Evolutionary conservation across 192 early-diverging fungal genomes (phyloP), one percentile per base, ranked within the genome.

Genomic region (Gamsiella multidivaricata): DNA sequence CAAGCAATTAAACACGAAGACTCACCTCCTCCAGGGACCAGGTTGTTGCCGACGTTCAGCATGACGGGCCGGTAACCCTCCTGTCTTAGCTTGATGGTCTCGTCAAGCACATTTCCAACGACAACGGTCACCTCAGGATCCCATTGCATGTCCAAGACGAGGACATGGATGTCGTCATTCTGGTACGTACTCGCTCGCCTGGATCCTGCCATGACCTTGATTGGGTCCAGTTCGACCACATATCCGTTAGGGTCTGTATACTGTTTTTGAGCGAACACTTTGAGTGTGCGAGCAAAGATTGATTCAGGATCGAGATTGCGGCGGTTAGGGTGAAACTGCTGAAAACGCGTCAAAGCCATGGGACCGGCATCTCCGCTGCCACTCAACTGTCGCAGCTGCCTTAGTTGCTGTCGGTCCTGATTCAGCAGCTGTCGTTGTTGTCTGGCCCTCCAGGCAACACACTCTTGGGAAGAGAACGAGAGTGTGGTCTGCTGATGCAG

Each of bases 71-170:
- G 57, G 58, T 76, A 76, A 17, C 72, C 72, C 53, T 76, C 72
- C 45, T 76, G 64, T 37, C 72, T 42, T 3, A 76, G 55, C 39
- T 55, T 59, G 57, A 76, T 43, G 1, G 72, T 76, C 56, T 76
- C 64, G n/a, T 76, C 72, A 15, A 76, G 47, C 17, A 76, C 72
- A 42, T 76, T 76, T 53, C 72, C 72, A 4, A 76, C 72, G 7
- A 76, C 72, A 28, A 76, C 72, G 9, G 58, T 61, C 17, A 76
- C 72, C 53, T 76, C 72, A 1, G 72, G 72, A 34, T 76, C 72
- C 72, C 72, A 76, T 18, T 76, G 72, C 72, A 76, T 76, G 46
- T 76, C 72, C 6, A 76, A 43, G 5, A 76, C 72, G 5, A 76
- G 65, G 0, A 76, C 72, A 54, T 76, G 72, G 36, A 76, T 45